Base-by-base conservation (phyloP, 495 filamentous ascomycete species). In the Jackrogersella minutella region DNA sequence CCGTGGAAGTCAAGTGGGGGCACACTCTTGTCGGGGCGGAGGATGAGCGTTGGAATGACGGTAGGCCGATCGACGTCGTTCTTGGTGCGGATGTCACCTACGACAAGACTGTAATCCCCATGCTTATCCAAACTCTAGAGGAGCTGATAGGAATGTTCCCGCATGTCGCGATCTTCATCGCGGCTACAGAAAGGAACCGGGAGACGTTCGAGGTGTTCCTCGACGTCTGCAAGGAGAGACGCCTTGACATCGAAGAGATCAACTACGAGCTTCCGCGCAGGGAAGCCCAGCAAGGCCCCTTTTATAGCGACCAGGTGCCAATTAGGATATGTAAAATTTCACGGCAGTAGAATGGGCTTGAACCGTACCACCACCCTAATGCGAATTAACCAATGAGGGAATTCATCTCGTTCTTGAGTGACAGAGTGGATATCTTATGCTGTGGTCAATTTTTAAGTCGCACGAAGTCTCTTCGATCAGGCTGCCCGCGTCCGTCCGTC, bases 1-100 rank as follows among this genome's bases (percentile, higher is more conserved):
- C 82, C 11, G 80, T 78, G 59, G 78, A 87, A 5, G 62, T 91
- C 7, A 81, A 78, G 74, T 91, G 89, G 89, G 89, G 89, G 19
- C 77, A 81, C 39, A 75, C 81, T 6, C 64, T 86, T 11, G 51
- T 79, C 1, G 79, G 80, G n/a, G 78, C 76, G 1, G 80, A 82
- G 52, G 77, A 79, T 33, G 47, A 68, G 39, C 54, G 64, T 30
- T 83, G 79, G 81, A 81, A 81, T 41, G 73, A 71, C 5, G 80
- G 79, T 26, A 60, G 68, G 8, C 66, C 68, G 11, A 73, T 84
- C 26, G 80, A 85, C 54, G 62, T 82, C 19, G 75, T 84, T 4
- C 68, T 85, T 30, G 83, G 81, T 3, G 82, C 83, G 8, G 83
- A 85, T 52, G 69, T 85, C 59, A 84, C 82, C 0, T 85, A 84